phyloP scores from a whole-genome alignment of 306 rosid species.

The Trifolium fragiferum region DNA sequence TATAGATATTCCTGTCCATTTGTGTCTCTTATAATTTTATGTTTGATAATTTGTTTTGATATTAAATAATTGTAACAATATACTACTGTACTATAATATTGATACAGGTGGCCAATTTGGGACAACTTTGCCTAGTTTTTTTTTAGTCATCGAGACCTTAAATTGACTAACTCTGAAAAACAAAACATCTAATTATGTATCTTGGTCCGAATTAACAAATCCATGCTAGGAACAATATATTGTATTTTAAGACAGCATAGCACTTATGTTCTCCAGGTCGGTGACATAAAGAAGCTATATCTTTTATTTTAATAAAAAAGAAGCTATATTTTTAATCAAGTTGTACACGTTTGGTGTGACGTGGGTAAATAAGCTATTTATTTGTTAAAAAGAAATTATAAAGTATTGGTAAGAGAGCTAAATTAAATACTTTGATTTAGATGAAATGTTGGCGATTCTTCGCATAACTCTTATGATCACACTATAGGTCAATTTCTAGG shows the following conservation, averaged over 20 bases:
- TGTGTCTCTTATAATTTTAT: constrained; percentile 32
- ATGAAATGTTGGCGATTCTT: neutral
- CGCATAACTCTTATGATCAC: neutral
- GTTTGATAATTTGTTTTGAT: neutral
- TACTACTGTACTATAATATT: neutral
- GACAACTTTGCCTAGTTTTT: constrained; percentile 37
- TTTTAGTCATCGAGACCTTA: constrained; percentile 65
- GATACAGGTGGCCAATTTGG: constrained; percentile 31
- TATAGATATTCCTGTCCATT: constrained; percentile 37
- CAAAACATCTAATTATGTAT: constrained; percentile 29
- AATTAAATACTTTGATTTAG: neutral
- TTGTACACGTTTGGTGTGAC: neutral
- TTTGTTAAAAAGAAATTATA: neutral
- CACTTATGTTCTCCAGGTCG: constrained; percentile 54
- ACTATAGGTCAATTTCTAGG: neutral
- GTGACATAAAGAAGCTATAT: constrained; percentile 42
- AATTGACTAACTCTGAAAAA: constrained; percentile 46
- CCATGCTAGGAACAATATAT: constrained; percentile 10
- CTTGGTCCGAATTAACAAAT: constrained; percentile 34
- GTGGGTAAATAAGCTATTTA: neutral
- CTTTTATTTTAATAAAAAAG: neutral
- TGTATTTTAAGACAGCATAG: constrained; percentile 28
- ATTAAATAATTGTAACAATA: neutral
- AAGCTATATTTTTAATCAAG: constrained; percentile 13
- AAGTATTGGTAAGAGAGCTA: neutral